Conservation (phyloP, 306 rosid species). For the Dryas octopetala region DNA sequence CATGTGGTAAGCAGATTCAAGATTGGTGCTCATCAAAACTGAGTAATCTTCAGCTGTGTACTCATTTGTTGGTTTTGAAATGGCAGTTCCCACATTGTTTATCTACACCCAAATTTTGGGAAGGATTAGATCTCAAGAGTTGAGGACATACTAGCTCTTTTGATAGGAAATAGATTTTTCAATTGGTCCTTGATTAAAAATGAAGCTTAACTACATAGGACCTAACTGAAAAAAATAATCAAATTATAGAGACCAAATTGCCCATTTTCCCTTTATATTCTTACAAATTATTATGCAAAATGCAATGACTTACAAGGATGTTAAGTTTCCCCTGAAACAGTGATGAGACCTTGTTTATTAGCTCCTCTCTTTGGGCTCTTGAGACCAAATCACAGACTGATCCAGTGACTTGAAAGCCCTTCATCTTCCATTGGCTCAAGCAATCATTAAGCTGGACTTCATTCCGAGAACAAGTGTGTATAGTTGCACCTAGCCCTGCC, state of each 20-base stretch:
- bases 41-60: constrained; percentile 35
- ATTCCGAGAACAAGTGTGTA: constrained; percentile 17
- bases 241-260: too few species aligned
- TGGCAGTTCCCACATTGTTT: constrained; percentile 35
- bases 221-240: too few species aligned
- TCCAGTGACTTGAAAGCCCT: constrained; percentile 26
- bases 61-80: constrained; percentile 14
- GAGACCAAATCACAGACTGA: constrained; percentile 18
- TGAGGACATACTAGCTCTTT: too few species aligned
- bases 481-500: constrained; percentile 25
- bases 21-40: constrained; percentile 33
- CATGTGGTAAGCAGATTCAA: constrained; percentile 38
- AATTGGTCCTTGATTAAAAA: too few species aligned
- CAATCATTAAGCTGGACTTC: constrained; percentile 22
- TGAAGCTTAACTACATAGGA: too few species aligned
- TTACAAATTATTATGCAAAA: too few species aligned
- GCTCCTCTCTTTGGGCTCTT: constrained; percentile 6
- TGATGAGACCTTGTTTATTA: constrained; percentile 17
- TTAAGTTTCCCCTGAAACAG: constrained; percentile 25
- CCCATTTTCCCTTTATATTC: too few species aligned
- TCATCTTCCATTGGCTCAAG: constrained; percentile 9
- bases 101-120: constrained; percentile 17
- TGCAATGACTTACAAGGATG: constrained; percentile 10
- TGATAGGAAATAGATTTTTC: not conserved
- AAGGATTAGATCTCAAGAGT: too few species aligned